Conservation (phyloP, 2,329 filamentous ascomycete species). For the Zelopaecilomyces penicillatus region DNA sequence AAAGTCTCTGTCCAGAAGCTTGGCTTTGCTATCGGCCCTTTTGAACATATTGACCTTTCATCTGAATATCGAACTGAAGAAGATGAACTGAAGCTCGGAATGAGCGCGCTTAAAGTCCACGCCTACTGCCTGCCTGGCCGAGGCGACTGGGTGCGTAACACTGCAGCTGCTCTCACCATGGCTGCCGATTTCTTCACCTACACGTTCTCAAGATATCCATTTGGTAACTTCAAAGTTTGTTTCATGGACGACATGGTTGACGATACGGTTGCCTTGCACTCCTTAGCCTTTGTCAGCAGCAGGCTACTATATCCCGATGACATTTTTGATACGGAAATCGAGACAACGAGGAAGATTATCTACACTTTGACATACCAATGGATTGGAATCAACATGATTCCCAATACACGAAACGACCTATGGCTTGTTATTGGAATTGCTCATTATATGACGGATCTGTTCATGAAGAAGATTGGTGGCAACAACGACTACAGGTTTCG, state of each 20-base stretch:
- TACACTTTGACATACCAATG: slow-evolving; percentile 85
- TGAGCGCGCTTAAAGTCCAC: slow-evolving; percentile 79
- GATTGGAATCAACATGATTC: slow-evolving; percentile 87
- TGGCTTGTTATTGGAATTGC: slow-evolving; percentile 89
- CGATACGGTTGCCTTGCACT: slow-evolving; percentile 70
- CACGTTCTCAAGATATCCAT: slow-evolving; percentile 84
- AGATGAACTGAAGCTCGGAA: slow-evolving; percentile 82
- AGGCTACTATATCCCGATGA: slow-evolving; percentile 77
- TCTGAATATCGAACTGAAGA: slow-evolving; percentile 83
- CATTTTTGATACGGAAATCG: slow-evolving; percentile 76
- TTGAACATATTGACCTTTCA: slow-evolving; percentile 80
- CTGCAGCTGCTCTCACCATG: slow-evolving; percentile 73
- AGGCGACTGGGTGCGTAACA: slow-evolving; percentile 74
- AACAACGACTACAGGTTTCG: slow-evolving; percentile 92
- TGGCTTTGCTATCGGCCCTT: slow-evolving; percentile 88
- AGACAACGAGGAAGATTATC: slow-evolving; percentile 71
- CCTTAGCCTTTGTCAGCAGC: slow-evolving; percentile 79
- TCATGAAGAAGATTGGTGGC: slow-evolving; percentile 82
- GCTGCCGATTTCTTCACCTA: slow-evolving; percentile 89
- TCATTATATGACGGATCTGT: slow-evolving; percentile 90
- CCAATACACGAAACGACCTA: slow-evolving; percentile 68
- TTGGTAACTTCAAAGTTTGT: slow-evolving; percentile 82
- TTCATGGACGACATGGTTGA: slow-evolving; percentile 84
- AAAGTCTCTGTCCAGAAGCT: slow-evolving; percentile 80
- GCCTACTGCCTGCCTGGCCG: slow-evolving; percentile 86